Percentiles rank a stretch among this genome's conserved stretches.
Evolutionary conservation across 2,329 filamentous ascomycete genomes (phyloP).

Genomic region (Talaromyces sp.): DNA sequence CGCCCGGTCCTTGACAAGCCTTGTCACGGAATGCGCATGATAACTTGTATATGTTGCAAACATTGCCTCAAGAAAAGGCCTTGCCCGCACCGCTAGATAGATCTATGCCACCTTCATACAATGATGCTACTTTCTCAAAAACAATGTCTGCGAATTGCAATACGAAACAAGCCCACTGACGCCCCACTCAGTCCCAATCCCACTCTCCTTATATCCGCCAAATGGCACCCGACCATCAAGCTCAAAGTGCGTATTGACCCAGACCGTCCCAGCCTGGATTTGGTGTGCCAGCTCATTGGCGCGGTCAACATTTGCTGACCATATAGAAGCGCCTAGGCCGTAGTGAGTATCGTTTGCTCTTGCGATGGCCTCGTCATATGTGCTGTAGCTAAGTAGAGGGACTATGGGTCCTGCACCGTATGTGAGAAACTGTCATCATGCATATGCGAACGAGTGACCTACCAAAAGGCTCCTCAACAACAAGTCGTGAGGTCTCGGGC

Average conservation of each 20-base stretch:
- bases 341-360: constrained; percentile 44
- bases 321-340: constrained; percentile 45
- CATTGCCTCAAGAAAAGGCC: background rate
- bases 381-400: constrained; percentile 55
- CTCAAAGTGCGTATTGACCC: constrained; percentile 28
- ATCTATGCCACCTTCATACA: background rate
- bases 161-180: constrained; percentile 22
- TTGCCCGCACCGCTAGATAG: background rate
- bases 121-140: background rate
- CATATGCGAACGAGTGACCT: background rate
- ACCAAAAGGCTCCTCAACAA: constrained; percentile 57
- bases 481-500: constrained; percentile 50
- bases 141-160: constrained; percentile 16
- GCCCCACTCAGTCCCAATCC: constrained; percentile 30
- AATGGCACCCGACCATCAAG: constrained; percentile 23
- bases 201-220: constrained; percentile 29
- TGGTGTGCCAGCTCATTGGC: constrained; percentile 39
- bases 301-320: constrained; percentile 44
- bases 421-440: background rate
- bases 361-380: constrained; percentile 43
- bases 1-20: constrained; percentile 5
- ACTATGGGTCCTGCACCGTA: constrained; percentile 52
- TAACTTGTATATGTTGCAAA: background rate
- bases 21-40: constrained; percentile 5
- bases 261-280: constrained; percentile 44